These are phyloP conservation scores for Pseudoturritis turrita DNA, from an alignment of 345 rosid species.

Conservation along the genomic window DNA sequence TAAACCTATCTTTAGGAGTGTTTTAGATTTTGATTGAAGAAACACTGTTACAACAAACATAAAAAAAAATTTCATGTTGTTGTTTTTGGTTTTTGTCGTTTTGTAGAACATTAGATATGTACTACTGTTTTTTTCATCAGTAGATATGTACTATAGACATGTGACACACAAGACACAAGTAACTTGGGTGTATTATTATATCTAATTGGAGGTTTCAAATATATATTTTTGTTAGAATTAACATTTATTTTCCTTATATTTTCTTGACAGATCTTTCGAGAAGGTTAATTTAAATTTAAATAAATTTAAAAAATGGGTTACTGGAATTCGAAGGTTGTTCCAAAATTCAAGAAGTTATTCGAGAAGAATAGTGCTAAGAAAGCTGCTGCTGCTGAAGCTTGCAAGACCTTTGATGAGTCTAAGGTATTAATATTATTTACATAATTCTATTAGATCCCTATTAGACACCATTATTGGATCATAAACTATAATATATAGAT, in stretches of 20 bases:
- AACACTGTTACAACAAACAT: neutral
- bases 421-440: constrained; percentile 39
- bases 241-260: neutral
- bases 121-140: constrained; percentile 17
- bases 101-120: constrained; percentile 14
- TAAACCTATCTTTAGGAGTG: neutral
- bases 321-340: constrained; percentile 82
- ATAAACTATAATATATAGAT: neutral
- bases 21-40: neutral
- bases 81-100: constrained; percentile 23
- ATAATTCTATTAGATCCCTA: neutral
- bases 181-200: neutral
- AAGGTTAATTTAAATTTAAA: neutral
- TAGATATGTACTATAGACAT: constrained; percentile 17
- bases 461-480: constrained; percentile 9
- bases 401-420: constrained; percentile 73
- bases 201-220: neutral
- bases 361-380: constrained; percentile 65
- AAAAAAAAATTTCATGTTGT: neutral
- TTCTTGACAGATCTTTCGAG: constrained; percentile 1
- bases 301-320: constrained; percentile 49
- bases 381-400: constrained; percentile 79
- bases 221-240: neutral
- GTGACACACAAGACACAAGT: constrained; percentile 3
- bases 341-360: constrained; percentile 75